Conservation (phyloP, 805 yeast species). For the Saccharomycopsis selenospora region DNA sequence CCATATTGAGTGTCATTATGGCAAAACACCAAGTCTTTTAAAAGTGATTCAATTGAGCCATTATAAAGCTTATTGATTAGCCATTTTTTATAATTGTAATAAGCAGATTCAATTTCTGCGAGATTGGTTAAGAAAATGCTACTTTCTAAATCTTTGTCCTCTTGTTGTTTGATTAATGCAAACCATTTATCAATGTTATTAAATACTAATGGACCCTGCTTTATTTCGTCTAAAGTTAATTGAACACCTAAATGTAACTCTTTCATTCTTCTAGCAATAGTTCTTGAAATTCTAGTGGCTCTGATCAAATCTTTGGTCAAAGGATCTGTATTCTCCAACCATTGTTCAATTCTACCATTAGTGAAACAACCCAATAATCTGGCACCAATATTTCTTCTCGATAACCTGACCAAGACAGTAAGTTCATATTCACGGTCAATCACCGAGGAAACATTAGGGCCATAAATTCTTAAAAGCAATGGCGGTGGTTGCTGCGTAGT, state of each 20-base stretch:
- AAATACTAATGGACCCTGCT: slow-evolving; percentile 65
- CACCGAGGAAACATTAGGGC: slow-evolving; percentile 76
- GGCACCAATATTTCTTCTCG: slow-evolving; percentile 80
- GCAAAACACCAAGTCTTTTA: slow-evolving; percentile 62
- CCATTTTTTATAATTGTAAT: slow-evolving; percentile 56
- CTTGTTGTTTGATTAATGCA: slow-evolving; percentile 35
- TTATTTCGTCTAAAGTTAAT: slow-evolving; percentile 48
- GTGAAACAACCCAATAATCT: slow-evolving; percentile 78
- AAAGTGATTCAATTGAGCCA: slow-evolving; percentile 33
- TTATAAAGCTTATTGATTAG: slow-evolving; percentile 39
- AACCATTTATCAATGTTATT: slow-evolving; percentile 66
- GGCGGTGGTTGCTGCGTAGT: slow-evolving; percentile 37
- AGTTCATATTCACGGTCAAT: slow-evolving; percentile 84
- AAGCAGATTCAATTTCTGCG: slow-evolving; percentile 40
- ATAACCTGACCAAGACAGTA: slow-evolving; percentile 61
- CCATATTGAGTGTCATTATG: slow-evolving; percentile 98
- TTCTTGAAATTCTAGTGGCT: slow-evolving; percentile 65
- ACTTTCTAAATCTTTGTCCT: slow-evolving; percentile 31
- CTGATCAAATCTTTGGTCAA: slow-evolving; percentile 67
- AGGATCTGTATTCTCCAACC: slow-evolving; percentile 73
- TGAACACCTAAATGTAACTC: slow-evolving; percentile 81
- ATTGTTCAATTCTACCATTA: slow-evolving; percentile 94
- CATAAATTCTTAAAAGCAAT: slow-evolving; percentile 75
- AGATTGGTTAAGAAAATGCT: slow-evolving; percentile 41
- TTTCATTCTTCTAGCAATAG: slow-evolving; percentile 94